Conservation (phyloP, 2,329 filamentous ascomycete species). For the Calonectria pseudoturangicola region DNA sequence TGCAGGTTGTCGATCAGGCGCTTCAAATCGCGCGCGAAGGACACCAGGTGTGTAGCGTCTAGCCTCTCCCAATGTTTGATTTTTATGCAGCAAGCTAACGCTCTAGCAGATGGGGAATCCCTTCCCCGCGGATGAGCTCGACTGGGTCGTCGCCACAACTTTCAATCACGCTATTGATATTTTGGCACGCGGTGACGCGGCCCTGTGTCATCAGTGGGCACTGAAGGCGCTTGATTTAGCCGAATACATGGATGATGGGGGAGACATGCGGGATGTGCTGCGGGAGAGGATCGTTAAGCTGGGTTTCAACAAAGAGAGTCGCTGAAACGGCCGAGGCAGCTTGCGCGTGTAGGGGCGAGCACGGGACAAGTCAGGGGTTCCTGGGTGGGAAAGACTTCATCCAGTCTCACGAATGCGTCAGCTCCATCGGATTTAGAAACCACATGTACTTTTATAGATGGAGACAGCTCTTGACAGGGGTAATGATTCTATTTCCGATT, state of each 20-base stretch:
- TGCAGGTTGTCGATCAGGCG: constrained; percentile 79
- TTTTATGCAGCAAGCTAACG: constrained; percentile 11
- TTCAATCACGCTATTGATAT: constrained; percentile 84
- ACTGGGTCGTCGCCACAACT: constrained; percentile 82
- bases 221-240: constrained; percentile 78
- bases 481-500: constrained; percentile 24
- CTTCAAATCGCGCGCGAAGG: constrained; percentile 70
- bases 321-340: constrained; percentile 1
- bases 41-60: constrained; percentile 62
- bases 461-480: neutral
- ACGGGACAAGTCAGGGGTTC: neutral
- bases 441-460: neutral
- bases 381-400: neutral
- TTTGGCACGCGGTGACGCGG: constrained; percentile 73
- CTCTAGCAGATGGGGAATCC: constrained; percentile 59
- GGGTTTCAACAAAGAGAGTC: constrained; percentile 45
- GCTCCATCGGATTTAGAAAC: constrained; percentile 11
- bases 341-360: neutral
- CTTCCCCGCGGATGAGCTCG: constrained; percentile 81
- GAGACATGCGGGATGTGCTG: constrained; percentile 65
- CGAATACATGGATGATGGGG: constrained; percentile 73
- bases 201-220: constrained; percentile 76
- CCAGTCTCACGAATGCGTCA: constrained; percentile 5
- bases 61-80: constrained; percentile 35
- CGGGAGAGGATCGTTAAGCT: constrained; percentile 67